Conservation (phyloP, 1,139 yeast species). For the Hyphopichia buzzinii region DNA sequence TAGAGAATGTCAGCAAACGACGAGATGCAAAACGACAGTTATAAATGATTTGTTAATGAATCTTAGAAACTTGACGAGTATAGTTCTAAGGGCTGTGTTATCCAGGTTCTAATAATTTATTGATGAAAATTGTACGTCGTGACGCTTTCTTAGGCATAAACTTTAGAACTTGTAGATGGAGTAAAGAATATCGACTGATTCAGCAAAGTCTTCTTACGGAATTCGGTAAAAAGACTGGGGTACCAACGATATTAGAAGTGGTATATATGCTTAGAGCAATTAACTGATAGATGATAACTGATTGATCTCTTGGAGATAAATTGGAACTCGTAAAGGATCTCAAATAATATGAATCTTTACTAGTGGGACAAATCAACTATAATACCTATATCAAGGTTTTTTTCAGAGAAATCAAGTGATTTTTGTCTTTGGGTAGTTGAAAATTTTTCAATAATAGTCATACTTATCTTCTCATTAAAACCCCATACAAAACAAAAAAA, state of each 20-base stretch:
- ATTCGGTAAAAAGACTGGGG: background rate
- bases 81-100: conserved; percentile 22
- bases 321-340: too few species aligned
- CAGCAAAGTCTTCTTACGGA: background rate
- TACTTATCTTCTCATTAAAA: too few species aligned
- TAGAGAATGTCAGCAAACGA: conserved; percentile 15
- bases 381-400: too few species aligned
- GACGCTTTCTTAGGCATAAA: conserved; percentile 50
- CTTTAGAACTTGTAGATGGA: conserved; percentile 9
- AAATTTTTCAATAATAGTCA: background rate
- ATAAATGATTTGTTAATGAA: conserved; percentile 1
- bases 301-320: too few species aligned
- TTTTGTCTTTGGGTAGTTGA: background rate
- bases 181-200: background rate
- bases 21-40: conserved; percentile 9
- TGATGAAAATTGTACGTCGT: conserved; percentile 33
- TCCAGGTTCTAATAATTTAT: conserved; percentile 43
- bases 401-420: background rate
- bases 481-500: too few species aligned
- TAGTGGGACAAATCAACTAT: too few species aligned
- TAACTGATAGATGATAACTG: too few species aligned
- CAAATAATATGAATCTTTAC: too few species aligned
- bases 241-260: background rate
- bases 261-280: background rate
- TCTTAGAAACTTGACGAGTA: background rate